Percentiles rank a stretch among this genome's conserved stretches.
phyloP scores from a whole-genome alignment of 2,329 filamentous ascomycete species.

The Fusarium coffeatum region DNA sequence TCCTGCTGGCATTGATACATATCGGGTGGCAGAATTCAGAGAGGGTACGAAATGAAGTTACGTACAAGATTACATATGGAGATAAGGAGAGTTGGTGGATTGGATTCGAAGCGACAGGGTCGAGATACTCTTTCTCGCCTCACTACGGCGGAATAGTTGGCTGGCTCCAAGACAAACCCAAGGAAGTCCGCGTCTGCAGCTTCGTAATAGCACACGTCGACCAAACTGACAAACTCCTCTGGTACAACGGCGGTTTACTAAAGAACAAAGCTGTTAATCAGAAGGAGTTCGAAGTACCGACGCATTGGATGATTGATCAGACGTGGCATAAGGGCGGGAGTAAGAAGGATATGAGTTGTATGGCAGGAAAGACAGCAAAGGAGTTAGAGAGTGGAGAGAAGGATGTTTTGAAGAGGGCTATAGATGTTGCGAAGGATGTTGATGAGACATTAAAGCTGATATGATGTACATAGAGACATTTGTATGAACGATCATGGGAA shows the following conservation, averaged over 20 bases:
- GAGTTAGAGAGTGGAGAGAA: constrained; percentile 14
- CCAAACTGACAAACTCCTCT: constrained; percentile 51
- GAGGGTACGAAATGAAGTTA: constrained; percentile 54
- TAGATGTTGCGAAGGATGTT: constrained; percentile 23
- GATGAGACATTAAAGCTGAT: constrained; percentile 20
- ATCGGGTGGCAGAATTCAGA: constrained; percentile 59
- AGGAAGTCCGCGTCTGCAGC: constrained; percentile 51
- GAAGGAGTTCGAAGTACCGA: constrained; percentile 51
- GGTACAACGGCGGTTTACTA: constrained; percentile 58
- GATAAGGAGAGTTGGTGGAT: constrained; percentile 62
- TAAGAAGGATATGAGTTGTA: constrained; percentile 54
- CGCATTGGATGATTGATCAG: constrained; percentile 56
- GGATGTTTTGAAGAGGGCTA: constrained; percentile 13
- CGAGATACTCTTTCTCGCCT: constrained; percentile 54
- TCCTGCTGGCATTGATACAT: constrained; percentile 56
- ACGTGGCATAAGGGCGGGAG: constrained; percentile 51
- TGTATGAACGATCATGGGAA: neutral
- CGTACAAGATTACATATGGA: constrained; percentile 56
- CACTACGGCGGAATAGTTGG: constrained; percentile 58
- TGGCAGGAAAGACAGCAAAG: constrained; percentile 43
- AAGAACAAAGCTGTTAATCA: constrained; percentile 53
- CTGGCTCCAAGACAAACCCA: constrained; percentile 34
- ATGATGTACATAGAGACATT: neutral
- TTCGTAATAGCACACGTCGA: constrained; percentile 58
- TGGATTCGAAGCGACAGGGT: constrained; percentile 55